Conservation (phyloP, 108 stramenopile species). For the Seminavis robusta region DNA sequence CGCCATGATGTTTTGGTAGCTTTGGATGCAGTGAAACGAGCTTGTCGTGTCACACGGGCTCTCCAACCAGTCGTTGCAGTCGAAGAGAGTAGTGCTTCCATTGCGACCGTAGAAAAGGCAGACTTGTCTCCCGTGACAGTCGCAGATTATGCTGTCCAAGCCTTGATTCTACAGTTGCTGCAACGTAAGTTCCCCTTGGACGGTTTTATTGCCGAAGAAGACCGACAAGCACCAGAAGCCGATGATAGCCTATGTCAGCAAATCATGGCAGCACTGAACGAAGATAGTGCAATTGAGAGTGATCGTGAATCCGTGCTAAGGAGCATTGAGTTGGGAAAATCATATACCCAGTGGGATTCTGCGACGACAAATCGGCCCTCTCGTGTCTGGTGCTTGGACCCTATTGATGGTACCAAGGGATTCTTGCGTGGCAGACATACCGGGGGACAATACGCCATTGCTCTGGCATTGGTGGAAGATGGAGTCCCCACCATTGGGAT, state of each 20-base stretch:
- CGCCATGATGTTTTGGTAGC: conserved; percentile 39
- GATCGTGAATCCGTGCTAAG: conserved; percentile 19
- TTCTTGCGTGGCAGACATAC: conserved; percentile 57
- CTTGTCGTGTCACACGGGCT: conserved; percentile 27
- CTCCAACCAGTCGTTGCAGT: no score
- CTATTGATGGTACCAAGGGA: conserved; percentile 92
- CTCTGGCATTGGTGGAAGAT: conserved; percentile 62
- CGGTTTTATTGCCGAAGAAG: conserved; percentile 58
- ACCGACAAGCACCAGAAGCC: conserved; percentile 20
- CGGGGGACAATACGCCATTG: conserved; percentile 75
- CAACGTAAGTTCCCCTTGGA: conserved; percentile 32
- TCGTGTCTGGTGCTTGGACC: conserved; percentile 79
- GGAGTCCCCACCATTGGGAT: conserved; percentile 68
- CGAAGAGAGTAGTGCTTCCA: conserved; percentile 2
- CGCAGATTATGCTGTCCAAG: conserved; percentile 63
- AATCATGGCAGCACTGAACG: conserved; percentile 3
- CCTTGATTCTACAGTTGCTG: conserved; percentile 38
- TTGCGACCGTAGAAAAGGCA: conserved; percentile 30
- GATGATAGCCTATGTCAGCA: conserved; percentile 23
- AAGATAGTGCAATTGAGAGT: neutral
- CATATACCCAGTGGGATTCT: conserved; percentile 6
- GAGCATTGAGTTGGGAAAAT: conserved; percentile 47
- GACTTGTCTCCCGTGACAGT: conserved; percentile 66
- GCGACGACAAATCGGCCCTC: neutral
- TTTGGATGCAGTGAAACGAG: conserved; percentile 29